Percentiles rank a stretch among this genome's conserved stretches.
These are phyloP conservation scores for Umbilicus rupestris DNA, from an alignment of 164 flowering plant species.

Conservation along the genomic window DNA sequence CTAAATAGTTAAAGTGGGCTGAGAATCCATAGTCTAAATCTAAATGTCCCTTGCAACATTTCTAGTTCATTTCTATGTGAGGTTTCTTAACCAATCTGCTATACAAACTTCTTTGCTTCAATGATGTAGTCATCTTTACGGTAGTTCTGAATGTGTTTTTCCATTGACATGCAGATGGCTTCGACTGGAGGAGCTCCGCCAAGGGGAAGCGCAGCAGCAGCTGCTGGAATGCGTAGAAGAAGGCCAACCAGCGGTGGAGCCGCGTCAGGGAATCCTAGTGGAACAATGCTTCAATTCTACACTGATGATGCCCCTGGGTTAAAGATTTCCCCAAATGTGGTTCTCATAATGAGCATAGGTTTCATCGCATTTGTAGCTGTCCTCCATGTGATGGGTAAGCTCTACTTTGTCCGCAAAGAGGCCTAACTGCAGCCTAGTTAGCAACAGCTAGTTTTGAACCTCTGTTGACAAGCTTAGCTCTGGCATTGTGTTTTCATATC, in stretches of 20 bases:
- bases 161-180: slow-evolving; percentile 27
- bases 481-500: background rate
- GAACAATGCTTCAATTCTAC: slow-evolving; percentile 78
- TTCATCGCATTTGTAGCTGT: slow-evolving; percentile 76
- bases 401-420: slow-evolving; percentile 54
- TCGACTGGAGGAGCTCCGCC: slow-evolving; percentile 48
- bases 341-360: slow-evolving; percentile 80
- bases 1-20: too few species aligned
- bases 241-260: slow-evolving; percentile 36
- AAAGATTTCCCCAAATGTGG: slow-evolving; percentile 73
- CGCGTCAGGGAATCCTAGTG: slow-evolving; percentile 43
- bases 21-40: too few species aligned
- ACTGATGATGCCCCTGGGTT: slow-evolving; percentile 80
- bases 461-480: background rate
- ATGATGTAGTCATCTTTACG: background rate
- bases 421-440: slow-evolving; percentile 10
- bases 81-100: background rate
- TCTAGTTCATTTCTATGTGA: background rate
- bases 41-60: too few species aligned
- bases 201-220: slow-evolving; percentile 73
- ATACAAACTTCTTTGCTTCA: background rate
- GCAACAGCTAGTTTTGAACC: background rate
- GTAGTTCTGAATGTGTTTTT: background rate
- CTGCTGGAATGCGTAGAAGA: slow-evolving; percentile 61
- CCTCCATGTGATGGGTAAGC: slow-evolving; percentile 76